Evolutionary conservation across 371 early-diverging fungal genomes (phyloP), one percentile per base, ranked within the genome.

Genomic region (Rhizopus sp.): DNA sequence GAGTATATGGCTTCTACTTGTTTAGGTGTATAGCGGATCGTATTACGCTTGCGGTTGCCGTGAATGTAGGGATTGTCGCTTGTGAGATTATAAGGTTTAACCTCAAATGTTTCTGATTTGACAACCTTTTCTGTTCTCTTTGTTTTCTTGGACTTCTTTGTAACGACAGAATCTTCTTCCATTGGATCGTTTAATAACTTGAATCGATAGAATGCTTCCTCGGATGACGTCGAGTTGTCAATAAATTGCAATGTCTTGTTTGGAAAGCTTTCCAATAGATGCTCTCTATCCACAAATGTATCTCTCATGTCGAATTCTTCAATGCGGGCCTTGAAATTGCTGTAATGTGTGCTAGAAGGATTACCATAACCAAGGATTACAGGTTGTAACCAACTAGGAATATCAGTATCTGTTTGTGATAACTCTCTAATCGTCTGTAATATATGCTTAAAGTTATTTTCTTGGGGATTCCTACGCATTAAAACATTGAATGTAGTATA

Each of bases 341-440:
- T 72, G 44, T 87, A 93, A 31, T 88, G 80, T 1, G 91, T 92
- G 48, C 87, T 82, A 33, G 76, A 73, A 6, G 96, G 94, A 64
- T 96, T 92, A 38, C 97, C 97, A 63, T 97, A 98, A 31, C 98
- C 98, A 39, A 98, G 75, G 41, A 96, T 86, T 4, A 92, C 86
- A 44, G 92, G 83, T 23, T 88, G 83, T 23, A 98, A 70, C 98
- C 98, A 98, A 5, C 85, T 86, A 6, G 99, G 99, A 0, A 97
- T 86, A 23, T 81, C 81, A 3, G 83, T 58, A 30, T 91, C 88
- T 52, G 80, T 83, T 60, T 88, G 87, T 88, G 93, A 89, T 58
- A 95, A 64, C 55, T 91, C 92, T 12, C 96, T 88, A 32, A 96
- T 88, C 0, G 93, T 89, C 59, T 94, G 93, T 33, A 96, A 70